Conservation (phyloP, 306 rosid genomes). For the Casuarina cunninghamiana region DNA sequence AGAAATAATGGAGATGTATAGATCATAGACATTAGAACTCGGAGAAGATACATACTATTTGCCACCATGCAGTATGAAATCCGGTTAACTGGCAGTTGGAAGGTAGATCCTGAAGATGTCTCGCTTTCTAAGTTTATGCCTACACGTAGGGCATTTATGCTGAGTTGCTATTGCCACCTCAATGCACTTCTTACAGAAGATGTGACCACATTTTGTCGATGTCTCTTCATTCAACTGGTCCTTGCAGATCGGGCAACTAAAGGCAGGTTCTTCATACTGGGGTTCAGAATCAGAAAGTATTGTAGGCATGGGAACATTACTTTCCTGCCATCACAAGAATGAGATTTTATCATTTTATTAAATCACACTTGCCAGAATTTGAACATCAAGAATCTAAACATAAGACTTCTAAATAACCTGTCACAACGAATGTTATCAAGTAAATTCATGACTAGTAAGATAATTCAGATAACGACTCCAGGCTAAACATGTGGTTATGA, state of each 20-base stretch:
- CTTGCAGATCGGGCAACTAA: slow-evolving; percentile 47
- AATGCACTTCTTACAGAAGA: slow-evolving; percentile 55
- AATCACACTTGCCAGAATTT: neutral
- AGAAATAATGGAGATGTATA: neutral
- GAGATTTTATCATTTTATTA: slow-evolving; percentile 2
- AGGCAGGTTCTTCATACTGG: slow-evolving; percentile 26
- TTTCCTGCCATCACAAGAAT: slow-evolving; percentile 18
- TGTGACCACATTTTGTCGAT: slow-evolving; percentile 55
- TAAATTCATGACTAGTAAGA: no score
- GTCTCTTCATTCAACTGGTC: slow-evolving; percentile 44
- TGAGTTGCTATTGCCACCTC: slow-evolving; percentile 39
- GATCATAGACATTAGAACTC: neutral
- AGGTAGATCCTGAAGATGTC: slow-evolving; percentile 42
- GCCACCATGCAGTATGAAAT: neutral
- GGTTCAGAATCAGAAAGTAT: neutral
- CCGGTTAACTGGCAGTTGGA: slow-evolving; percentile 30
- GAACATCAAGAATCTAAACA: neutral
- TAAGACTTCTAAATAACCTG: neutral
- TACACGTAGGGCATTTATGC: slow-evolving; percentile 43
- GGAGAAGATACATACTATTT: neutral
- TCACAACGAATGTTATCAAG: no score
- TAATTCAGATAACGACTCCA: no score
- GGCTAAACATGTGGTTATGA: no score
- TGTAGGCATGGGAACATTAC: slow-evolving; percentile 15
- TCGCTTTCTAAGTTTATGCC: slow-evolving; percentile 36